Percentiles rank a stretch among this genome's conserved stretches.
These are phyloP conservation scores for Vitis hybrid DNA, from an alignment of 177 flowering plant genomes.

Conservation along the genomic window DNA sequence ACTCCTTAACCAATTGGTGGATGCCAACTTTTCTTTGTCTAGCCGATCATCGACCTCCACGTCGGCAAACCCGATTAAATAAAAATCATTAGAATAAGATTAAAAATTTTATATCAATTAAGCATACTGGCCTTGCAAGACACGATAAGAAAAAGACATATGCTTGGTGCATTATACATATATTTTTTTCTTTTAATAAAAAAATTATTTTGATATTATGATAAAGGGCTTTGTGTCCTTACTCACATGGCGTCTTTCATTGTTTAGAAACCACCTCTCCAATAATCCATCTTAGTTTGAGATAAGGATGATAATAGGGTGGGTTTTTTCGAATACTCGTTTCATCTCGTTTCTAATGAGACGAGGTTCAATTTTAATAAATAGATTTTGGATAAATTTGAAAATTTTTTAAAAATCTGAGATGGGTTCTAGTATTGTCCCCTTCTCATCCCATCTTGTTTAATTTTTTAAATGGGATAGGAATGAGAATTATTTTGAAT, in stretches of 20 bases:
- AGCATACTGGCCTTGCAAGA: constrained; percentile 18
- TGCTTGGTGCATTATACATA: neutral
- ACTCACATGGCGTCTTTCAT: neutral
- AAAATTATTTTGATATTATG: neutral
- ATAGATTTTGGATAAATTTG: rapidly evolving
- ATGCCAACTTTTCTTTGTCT: constrained; percentile 17
- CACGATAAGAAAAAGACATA: constrained; percentile 15
- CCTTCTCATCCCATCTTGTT: rapidly evolving
- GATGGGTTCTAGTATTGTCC: rapidly evolving
- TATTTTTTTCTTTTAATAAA: neutral
- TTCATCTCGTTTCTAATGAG: rapidly evolving
- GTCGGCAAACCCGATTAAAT: constrained; percentile 1
- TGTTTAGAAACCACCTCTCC: no score
- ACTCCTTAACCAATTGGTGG: constrained; percentile 17
- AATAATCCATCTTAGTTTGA: no score
- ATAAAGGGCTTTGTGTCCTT: neutral
- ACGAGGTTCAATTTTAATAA: no score
- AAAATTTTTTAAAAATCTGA: rapidly evolving
- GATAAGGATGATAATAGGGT: no score
- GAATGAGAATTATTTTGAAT: no score
- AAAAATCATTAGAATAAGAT: neutral
- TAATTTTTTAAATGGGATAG: rapidly evolving
- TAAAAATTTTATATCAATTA: neutral
- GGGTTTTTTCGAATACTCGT: rapidly evolving
- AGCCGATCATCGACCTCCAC: constrained; percentile 19